Base-by-base conservation (phyloP, 2,329 filamentous ascomycete species). In the Claviceps capensis region DNA sequence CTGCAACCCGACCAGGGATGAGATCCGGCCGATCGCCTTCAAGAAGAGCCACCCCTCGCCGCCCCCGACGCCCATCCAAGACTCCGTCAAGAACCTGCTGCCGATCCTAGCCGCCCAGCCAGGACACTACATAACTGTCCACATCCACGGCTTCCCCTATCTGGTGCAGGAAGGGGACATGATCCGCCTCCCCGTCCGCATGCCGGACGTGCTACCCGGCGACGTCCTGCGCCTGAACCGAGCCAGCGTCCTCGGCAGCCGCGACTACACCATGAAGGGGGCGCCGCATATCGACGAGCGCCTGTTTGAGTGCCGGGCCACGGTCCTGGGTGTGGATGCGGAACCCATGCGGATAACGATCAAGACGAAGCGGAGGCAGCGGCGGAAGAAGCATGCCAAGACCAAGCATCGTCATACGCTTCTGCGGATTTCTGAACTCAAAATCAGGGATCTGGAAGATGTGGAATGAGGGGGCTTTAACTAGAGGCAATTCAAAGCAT, bases 351-450 rank as follows among this genome's bases (percentile, higher is more conserved):
- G 86, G 53, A 72, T 82, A 60, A 87, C 87, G 72, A 75, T 86
- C 70, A 91, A 91, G 78, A 91, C 79, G 61, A 90, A 89, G 78
- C 72, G 82, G 73, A 86, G 81, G 62, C 85, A 85, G 67, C 73
- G 87, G 63, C 77, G 85, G 64, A 77, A 79, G 48, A 88, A 82
- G 73, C 81, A 78, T 54, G 85, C 93, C 9, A 84, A 77, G 72
- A 96, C 88, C 74, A 96, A 98, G 78, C 88, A 95, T 65, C 77
- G 80, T 62, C 95, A 86, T 68, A 98, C 93, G 2, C 79, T 95
- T 22, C 64, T 98, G 68, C 78, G 83, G 63, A 85, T 98, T 57
- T 85, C 85, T 64, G 87, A 97, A 69, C 65, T 97, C 56, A 83
- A 78, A 64, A 75, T 95, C 53, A 73, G 74, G 58, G 63, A 60